Conservation (phyloP, 257 asterid genomes). For the Rubia yunnanensis region DNA sequence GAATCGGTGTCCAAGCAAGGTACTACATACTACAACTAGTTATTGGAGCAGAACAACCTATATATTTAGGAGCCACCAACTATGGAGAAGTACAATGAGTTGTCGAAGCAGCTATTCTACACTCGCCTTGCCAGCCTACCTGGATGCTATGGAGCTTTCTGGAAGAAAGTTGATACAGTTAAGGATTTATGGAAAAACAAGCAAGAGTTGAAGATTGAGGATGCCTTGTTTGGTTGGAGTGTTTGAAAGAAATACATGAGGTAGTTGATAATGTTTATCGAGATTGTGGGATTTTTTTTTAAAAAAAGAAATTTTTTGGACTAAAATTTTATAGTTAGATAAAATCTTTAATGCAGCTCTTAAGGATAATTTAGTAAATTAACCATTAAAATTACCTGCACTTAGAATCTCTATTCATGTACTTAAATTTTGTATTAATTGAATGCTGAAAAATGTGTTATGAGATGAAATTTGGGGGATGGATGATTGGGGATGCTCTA, state of each 20-base stretch:
- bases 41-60: constrained; percentile 36
- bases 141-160: constrained; percentile 57
- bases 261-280: constrained; percentile 97
- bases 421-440: too few relatives aligned
- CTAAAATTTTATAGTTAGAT: too few relatives aligned
- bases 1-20: constrained; percentile 28
- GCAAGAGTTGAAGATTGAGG: constrained; percentile 72
- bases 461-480: too few relatives aligned
- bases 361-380: too few relatives aligned
- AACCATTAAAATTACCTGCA: too few relatives aligned
- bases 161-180: constrained; percentile 73
- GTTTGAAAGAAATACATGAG: too few relatives aligned
- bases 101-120: constrained; percentile 37
- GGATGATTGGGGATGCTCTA: too few relatives aligned
- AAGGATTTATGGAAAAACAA: constrained; percentile 78
- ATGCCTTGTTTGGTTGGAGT: constrained; percentile 78
- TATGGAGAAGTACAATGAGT: constrained; percentile 35
- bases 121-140: constrained; percentile 74
- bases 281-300: constrained; percentile 83
- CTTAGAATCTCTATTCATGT: too few relatives aligned
- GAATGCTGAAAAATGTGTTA: too few relatives aligned
- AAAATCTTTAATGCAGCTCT: too few relatives aligned
- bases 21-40: constrained; percentile 27
- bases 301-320: too few relatives aligned
- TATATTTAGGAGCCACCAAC: constrained; percentile 38